Evolutionary conservation across 1,139 yeast species (phyloP).

Genomic region (Geotrichum carabidarum): DNA sequence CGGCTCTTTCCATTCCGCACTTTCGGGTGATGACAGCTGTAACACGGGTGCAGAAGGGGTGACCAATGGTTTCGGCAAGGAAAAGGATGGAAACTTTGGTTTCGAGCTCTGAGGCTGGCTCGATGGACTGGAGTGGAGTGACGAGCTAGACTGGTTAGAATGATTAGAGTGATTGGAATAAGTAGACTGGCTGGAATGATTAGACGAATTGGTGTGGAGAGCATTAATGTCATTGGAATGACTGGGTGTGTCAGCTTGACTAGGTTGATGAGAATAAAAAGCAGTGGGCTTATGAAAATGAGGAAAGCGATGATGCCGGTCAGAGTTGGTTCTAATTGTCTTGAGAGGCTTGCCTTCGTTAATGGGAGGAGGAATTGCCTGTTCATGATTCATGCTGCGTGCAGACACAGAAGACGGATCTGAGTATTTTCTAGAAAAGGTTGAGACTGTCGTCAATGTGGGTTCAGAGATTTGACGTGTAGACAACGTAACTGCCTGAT

Average conservation of each 20-base stretch:
- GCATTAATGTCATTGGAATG: background rate
- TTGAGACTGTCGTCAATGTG: too few relatives aligned
- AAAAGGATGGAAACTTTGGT: background rate
- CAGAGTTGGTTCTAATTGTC: background rate
- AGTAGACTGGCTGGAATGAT: too few relatives aligned
- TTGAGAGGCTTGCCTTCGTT: background rate
- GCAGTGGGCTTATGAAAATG: conserved; percentile 10
- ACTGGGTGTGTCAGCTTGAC: background rate
- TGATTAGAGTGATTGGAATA: background rate
- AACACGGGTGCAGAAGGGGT: background rate
- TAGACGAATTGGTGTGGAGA: background rate
- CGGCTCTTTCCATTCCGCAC: background rate
- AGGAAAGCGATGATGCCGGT: background rate
- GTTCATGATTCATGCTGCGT: background rate
- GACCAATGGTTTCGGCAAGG: background rate
- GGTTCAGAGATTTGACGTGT: background rate
- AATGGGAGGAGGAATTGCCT: background rate
- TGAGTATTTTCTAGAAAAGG: background rate
- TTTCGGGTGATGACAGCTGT: background rate
- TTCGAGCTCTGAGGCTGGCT: background rate
- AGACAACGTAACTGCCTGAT: background rate
- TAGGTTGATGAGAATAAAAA: background rate
- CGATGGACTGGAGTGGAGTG: background rate
- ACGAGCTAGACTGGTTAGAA: background rate
- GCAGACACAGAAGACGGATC: background rate